These are phyloP conservation scores for Plasmodium coatneyi DNA, from an alignment of 169 alveolate species.

Conservation along the genomic window DNA sequence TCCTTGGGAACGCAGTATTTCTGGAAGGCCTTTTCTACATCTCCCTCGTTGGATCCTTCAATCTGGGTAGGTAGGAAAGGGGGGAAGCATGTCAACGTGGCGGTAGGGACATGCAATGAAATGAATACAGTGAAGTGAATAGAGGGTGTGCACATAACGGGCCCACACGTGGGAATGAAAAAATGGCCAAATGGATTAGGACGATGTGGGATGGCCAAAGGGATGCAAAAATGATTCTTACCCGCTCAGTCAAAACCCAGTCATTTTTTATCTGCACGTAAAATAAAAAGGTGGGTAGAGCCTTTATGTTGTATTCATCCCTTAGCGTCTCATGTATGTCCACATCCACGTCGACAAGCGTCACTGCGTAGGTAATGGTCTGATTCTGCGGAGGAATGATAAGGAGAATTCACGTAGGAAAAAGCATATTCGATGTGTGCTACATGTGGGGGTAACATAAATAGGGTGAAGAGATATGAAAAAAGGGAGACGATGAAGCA, in stretches of 20 bases:
- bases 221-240: not conserved
- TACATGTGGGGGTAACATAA: not conserved
- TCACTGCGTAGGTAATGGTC: constrained; percentile 1
- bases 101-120: not conserved
- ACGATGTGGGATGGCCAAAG: not conserved
- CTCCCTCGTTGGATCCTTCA: constrained; percentile 1
- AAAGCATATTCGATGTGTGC: not conserved
- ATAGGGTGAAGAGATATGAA: not conserved
- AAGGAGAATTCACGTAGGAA: not conserved
- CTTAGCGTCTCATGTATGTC: constrained; percentile 25
- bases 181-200: not conserved
- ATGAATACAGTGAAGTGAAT: not conserved
- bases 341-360: constrained; percentile 56
- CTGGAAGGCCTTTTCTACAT: constrained; percentile 4
- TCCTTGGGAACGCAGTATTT: not conserved
- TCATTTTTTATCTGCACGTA: constrained; percentile 45
- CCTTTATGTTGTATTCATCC: constrained; percentile 30
- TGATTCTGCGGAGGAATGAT: constrained; percentile 1
- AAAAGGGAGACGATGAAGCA: not conserved
- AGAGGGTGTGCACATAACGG: not conserved
- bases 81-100: not conserved
- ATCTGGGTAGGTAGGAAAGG: not conserved
- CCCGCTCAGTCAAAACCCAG: constrained; percentile 44
- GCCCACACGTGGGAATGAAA: not conserved
- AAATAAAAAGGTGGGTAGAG: constrained; percentile 50